These are phyloP conservation scores for Flaveria bidentis DNA, from an alignment of 129 eudicot genomes.

Conservation along the genomic window DNA sequence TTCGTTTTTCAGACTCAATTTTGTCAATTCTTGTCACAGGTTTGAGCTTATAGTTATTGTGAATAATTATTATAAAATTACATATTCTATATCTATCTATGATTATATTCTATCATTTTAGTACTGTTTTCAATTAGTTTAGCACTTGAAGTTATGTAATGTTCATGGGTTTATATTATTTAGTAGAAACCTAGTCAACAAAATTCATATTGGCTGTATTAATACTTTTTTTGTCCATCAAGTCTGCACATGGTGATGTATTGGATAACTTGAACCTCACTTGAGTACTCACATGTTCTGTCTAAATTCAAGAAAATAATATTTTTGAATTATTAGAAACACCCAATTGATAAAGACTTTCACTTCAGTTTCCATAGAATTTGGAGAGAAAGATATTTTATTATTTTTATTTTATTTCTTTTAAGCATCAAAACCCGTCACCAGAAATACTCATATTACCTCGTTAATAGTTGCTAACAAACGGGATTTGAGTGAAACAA, in stretches of 20 bases:
- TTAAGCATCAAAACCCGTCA: too few species aligned
- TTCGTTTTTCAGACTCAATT: conserved; percentile 32
- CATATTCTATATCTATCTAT: conserved; percentile 23
- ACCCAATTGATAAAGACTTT: conserved; percentile 18
- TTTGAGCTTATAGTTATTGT: conserved; percentile 55
- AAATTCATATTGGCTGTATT: conserved; percentile 39
- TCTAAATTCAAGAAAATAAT: conserved; percentile 31
- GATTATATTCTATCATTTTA: conserved; percentile 13
- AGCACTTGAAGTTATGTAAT: conserved; percentile 35
- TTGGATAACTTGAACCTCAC: conserved; percentile 42
- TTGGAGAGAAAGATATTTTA: conserved; percentile 7
- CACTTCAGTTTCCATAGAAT: conserved; percentile 5
- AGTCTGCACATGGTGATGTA: conserved; percentile 49
- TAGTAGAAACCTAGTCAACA: conserved; percentile 33
- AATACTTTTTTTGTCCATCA: conserved; percentile 30
- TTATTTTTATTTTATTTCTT: too few species aligned
- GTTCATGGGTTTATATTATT: conserved; percentile 16
- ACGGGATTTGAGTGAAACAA: too few species aligned
- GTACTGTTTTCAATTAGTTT: conserved; percentile 18
- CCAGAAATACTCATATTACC: too few species aligned
- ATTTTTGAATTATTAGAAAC: conserved; percentile 23
- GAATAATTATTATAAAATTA: conserved; percentile 44
- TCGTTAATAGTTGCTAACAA: too few species aligned
- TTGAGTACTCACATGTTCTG: conserved; percentile 41
- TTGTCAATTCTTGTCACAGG: conserved; percentile 53